phyloP scores from a whole-genome alignment of 257 asterid genomes.

The Anisodus acutangulus region DNA sequence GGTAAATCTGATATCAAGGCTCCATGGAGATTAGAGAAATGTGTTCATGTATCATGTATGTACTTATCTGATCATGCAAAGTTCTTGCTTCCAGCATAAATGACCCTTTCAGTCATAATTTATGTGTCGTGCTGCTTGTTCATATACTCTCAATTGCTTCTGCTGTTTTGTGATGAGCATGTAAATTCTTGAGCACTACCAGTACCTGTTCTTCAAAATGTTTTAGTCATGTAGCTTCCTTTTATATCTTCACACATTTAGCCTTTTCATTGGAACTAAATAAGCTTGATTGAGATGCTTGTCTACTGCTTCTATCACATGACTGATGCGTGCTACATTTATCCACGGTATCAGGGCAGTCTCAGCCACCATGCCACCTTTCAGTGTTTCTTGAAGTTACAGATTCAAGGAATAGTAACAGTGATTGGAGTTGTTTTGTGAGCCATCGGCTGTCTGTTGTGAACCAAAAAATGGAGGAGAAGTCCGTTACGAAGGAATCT shows the following conservation, averaged over 20 bases:
- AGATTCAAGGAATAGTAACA: slow-evolving; percentile 79
- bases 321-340: slow-evolving; percentile 37
- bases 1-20: slow-evolving; percentile 25
- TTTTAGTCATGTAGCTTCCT: background rate
- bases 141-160: background rate
- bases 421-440: slow-evolving; percentile 98
- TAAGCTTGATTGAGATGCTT: background rate
- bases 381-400: slow-evolving; percentile 99
- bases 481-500: slow-evolving; percentile 93
- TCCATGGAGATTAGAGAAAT: slow-evolving; percentile 27
- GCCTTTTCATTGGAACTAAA: background rate
- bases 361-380: slow-evolving; percentile 99
- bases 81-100: slow-evolving; percentile 19
- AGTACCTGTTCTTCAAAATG: background rate
- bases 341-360: slow-evolving; percentile 84
- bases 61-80: slow-evolving; percentile 28
- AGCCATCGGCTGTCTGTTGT: slow-evolving; percentile 92
- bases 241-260: background rate
- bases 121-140: background rate
- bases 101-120: slow-evolving; percentile 1
- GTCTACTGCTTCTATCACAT: slow-evolving; percentile 23
- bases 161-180: slow-evolving; percentile 2
- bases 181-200: background rate
- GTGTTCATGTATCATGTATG: slow-evolving; percentile 21
- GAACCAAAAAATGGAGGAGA: slow-evolving; percentile 84